A percentile compares a stretch with the other conserved stretches of the same genome.
These are phyloP conservation scores for Cutaneotrichosporon sp. DNA, from an alignment of 1,284 basidiomycete species.

Conservation along the genomic window DNA sequence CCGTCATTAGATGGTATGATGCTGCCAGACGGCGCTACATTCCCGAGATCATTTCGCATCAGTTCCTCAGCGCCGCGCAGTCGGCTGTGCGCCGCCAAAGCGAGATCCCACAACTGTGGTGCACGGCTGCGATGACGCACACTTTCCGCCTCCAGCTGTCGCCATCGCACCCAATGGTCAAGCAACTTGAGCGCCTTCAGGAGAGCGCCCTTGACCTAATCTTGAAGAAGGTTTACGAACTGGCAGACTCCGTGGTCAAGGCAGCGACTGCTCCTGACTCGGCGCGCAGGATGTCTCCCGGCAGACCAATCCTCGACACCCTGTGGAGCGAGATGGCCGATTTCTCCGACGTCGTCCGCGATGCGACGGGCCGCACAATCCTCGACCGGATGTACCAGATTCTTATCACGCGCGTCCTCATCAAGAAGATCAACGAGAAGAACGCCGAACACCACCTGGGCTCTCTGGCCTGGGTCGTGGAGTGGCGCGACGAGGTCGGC, in stretches of 20 bases:
- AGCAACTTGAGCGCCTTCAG: slow-evolving; percentile 9
- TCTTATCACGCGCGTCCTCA: slow-evolving; percentile 8
- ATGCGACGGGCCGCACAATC: slow-evolving; percentile 3
- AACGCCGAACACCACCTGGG: background rate
- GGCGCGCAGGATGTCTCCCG: slow-evolving; percentile 1
- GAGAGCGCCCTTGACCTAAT: slow-evolving; percentile 6
- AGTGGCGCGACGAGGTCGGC: slow-evolving; percentile 8
- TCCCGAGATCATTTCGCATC: slow-evolving; percentile 7
- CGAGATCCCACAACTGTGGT: slow-evolving; percentile 7
- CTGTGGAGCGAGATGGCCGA: slow-evolving; percentile 8
- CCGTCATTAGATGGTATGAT: slow-evolving; percentile 10
- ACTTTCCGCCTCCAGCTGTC: slow-evolving; percentile 7
- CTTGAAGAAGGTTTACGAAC: slow-evolving; percentile 5
- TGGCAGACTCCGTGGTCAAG: slow-evolving; percentile 1
- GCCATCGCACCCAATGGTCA: slow-evolving; percentile 2
- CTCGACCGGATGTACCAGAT: slow-evolving; percentile 10
- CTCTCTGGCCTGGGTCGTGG: slow-evolving; percentile 1
- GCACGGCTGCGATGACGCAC: slow-evolving; percentile 4
- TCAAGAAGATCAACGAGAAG: slow-evolving; percentile 3
- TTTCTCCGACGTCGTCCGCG: slow-evolving; percentile 7
- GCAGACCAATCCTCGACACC: background rate
- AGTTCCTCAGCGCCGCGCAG: slow-evolving; percentile 4
- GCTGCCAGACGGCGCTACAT: slow-evolving; percentile 8
- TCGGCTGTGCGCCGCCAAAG: background rate
- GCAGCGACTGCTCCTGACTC: background rate